Evolutionary conservation across 441 rosid genomes (phyloP).

Genomic region (Mallotus repandus): DNA sequence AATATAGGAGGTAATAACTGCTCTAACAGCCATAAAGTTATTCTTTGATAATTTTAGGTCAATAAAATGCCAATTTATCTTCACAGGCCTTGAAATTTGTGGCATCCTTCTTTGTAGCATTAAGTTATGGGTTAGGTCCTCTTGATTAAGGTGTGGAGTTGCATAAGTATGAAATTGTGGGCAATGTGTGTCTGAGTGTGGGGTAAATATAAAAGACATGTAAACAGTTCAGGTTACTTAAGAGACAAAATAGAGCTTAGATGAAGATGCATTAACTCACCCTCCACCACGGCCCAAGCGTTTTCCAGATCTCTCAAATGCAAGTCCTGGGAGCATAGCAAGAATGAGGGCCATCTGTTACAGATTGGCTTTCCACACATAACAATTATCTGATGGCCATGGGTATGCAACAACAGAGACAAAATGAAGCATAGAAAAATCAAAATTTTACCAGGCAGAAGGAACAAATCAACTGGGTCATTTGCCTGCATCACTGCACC

Average conservation of each 20-base stretch:
- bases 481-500: constrained; percentile 70
- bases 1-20: neutral
- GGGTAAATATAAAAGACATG: neutral
- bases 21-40: neutral
- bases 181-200: neutral
- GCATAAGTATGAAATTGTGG: neutral
- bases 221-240: constrained; percentile 2
- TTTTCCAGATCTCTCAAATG: constrained; percentile 83
- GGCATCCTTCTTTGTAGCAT: neutral
- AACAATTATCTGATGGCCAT: neutral
- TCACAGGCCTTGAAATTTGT: neutral
- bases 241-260: constrained; percentile 5
- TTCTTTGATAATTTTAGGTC: neutral
- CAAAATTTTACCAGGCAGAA: constrained; percentile 66
- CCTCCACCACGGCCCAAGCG: constrained; percentile 98
- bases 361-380: constrained; percentile 3
- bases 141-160: neutral
- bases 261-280: constrained; percentile 39
- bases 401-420: neutral
- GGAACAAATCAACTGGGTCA: constrained; percentile 73
- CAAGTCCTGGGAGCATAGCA: constrained; percentile 61
- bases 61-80: neutral
- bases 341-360: neutral
- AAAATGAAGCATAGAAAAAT: constrained; percentile 4
- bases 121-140: neutral